These are phyloP conservation scores for Mycotypha africana DNA, from an alignment of 371 early-diverging fungal genomes.

Conservation along the genomic window DNA sequence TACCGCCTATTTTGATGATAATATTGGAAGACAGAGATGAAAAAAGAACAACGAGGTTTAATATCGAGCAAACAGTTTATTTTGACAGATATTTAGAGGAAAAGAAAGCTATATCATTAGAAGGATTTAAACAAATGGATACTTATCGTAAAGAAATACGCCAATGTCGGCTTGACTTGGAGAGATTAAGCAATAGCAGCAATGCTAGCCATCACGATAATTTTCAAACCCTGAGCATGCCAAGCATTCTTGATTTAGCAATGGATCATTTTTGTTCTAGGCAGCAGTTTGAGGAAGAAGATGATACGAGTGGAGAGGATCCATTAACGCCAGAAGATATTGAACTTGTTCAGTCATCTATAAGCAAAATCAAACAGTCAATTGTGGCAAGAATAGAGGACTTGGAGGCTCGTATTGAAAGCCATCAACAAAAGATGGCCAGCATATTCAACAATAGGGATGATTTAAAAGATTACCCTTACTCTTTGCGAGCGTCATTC, in stretches of 20 bases:
- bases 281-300: neutral
- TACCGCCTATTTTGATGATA: slow-evolving; percentile 33
- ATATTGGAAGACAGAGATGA: slow-evolving; percentile 25
- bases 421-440: slow-evolving; percentile 1
- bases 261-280: too few species aligned
- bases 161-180: slow-evolving; percentile 4
- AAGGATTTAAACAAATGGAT: slow-evolving; percentile 22
- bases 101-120: slow-evolving; percentile 21
- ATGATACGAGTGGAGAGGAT: too few species aligned
- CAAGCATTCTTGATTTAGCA: too few species aligned
- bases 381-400: slow-evolving; percentile 1
- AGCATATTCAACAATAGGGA: neutral
- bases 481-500: slow-evolving; percentile 30
- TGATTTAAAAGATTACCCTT: slow-evolving; percentile 22
- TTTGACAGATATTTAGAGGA: slow-evolving; percentile 33
- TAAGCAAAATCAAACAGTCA: slow-evolving; percentile 1
- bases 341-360: neutral
- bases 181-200: slow-evolving; percentile 1
- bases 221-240: too few species aligned
- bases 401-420: neutral
- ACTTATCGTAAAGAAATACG: slow-evolving; percentile 15
- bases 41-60: too few species aligned
- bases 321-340: neutral
- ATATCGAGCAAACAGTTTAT: slow-evolving; percentile 32
- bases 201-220: neutral